A percentile compares a stretch with the other conserved stretches of the same genome.
Conservation (phyloP, 371 early-diverging fungal genomes). For the Mortierella sp. region DNA sequence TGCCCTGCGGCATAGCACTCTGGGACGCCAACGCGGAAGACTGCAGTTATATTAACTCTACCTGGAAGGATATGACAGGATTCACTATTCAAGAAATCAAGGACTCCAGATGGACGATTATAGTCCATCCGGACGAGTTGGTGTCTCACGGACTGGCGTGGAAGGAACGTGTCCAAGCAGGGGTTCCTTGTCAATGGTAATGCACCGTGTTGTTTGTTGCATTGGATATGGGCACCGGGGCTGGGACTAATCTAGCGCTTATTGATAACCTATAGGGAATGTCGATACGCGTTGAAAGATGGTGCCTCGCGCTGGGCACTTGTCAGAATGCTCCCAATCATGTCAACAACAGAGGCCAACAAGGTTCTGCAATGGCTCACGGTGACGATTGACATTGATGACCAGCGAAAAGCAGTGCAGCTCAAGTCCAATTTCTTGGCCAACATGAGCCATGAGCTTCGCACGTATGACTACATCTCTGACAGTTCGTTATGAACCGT, state of each 20-base stretch:
- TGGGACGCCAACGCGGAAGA: conserved; percentile 39
- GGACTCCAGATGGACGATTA: conserved; percentile 17
- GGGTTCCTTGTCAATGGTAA: conserved; percentile 44
- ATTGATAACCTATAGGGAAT: no score
- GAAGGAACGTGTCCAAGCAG: conserved; percentile 36
- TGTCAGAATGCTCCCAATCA: conserved; percentile 44
- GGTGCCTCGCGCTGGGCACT: conserved; percentile 41
- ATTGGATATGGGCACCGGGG: no score
- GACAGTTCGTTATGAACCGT: neutral
- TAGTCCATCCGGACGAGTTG: conserved; percentile 33
- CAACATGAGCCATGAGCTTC: conserved; percentile 62
- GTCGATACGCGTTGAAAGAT: conserved; percentile 39
- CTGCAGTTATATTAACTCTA: conserved; percentile 44
- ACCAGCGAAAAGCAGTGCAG: conserved; percentile 46
- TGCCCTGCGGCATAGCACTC: conserved; percentile 49
- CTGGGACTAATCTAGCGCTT: no score
- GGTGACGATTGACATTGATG: conserved; percentile 52
- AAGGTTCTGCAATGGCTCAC: conserved; percentile 50
- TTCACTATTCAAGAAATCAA: conserved; percentile 29
- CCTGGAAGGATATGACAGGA: conserved; percentile 50
- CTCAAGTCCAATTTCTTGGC: conserved; percentile 64
- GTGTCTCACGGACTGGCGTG: conserved; percentile 16
- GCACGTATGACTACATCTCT: conserved; percentile 27
- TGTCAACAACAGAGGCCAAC: conserved; percentile 7
- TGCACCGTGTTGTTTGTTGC: neutral